Evolutionary conservation across 192 early-diverging fungal species (phyloP), one percentile per base, ranked within the genome.

Genomic region (Coemansia sp.): DNA sequence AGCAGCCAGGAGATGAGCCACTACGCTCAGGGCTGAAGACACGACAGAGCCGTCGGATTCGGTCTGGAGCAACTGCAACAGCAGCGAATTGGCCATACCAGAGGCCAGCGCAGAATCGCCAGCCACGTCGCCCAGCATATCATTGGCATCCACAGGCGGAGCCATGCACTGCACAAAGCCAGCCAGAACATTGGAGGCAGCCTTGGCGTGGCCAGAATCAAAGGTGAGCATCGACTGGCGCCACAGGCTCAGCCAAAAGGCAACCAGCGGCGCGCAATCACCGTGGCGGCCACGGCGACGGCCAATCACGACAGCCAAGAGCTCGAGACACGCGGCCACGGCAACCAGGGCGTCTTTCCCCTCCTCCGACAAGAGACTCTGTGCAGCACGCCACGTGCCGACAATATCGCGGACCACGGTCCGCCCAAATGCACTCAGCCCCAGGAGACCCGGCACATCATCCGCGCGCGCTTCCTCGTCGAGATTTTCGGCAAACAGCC

Each of bases 171-270:
- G n/a, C 27, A 67, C 54, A 61, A 69, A 73, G 6, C 19, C 41
- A 6, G 17, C 29, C 51, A 73, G 33, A 4, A 50, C 59, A n/a
- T 9, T 8, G 0, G 68, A 57, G 4, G 67, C 71, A 0, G 33
- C 36, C 24, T 51, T 31, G 3, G 63, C 8, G 5, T 45, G 16
- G 0, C 37, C n/a, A 1, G 21, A 16, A 35, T 13, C 63, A 33
- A 11, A 21, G 1, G 16, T 19, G 19, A 42, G 27, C 63, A 78
- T 10, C 21, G 68, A 67, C 60, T 64, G 59, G 11, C 37, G 60
- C 77, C 77, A 79, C 41, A 79, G 46, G 1, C 39, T 62, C 37
- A 79, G 64, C 77, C 77, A 79, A 48, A 79, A 61, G 16, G 68
- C 29, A 8, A 44, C 50, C 21, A 69, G 61, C 9, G 33, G 14